phyloP scores from a whole-genome alignment of 208 protist species.

The Trypanosoma platydactyli region DNA sequence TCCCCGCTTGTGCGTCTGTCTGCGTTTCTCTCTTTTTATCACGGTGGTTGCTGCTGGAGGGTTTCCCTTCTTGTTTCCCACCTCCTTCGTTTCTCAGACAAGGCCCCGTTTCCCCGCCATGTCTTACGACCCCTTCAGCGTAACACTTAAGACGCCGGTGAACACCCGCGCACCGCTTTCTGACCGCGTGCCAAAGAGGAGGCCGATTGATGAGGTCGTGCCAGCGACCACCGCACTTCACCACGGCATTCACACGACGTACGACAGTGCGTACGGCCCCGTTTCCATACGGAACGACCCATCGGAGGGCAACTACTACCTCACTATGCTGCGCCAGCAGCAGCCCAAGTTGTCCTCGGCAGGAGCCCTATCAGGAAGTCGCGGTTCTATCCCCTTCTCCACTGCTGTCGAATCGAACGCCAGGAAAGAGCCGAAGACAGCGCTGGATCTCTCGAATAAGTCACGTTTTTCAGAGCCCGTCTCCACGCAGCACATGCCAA shows the following conservation, averaged over 20 bases:
- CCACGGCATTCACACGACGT: conserved; percentile 63
- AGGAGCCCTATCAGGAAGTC: background rate
- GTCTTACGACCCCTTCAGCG: background rate
- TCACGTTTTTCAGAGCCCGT: background rate
- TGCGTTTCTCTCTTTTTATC: conserved; percentile 1
- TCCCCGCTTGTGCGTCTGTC: background rate
- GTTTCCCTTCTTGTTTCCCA: background rate
- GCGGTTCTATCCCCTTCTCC: background rate
- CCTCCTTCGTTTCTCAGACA: too few relatives aligned
- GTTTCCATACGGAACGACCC: conserved; percentile 13
- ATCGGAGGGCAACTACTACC: conserved; percentile 14
- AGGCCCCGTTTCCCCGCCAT: conserved; percentile 9
- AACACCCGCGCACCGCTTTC: conserved; percentile 67
- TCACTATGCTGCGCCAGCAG: conserved; percentile 15
- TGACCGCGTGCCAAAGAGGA: conserved; percentile 37
- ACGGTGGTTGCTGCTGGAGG: background rate
- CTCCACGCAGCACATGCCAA: conserved; percentile 26
- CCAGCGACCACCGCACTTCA: conserved; percentile 41
- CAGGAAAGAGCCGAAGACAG: too few relatives aligned
- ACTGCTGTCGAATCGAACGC: background rate
- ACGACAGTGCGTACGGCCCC: conserved; percentile 54
- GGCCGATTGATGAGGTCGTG: conserved; percentile 15
- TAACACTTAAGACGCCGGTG: conserved; percentile 71
- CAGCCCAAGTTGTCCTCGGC: background rate
- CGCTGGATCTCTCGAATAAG: background rate